Evolutionary conservation across 192 early-diverging fungal species (phyloP).

Genomic region (Obelidium mucronatum): DNA sequence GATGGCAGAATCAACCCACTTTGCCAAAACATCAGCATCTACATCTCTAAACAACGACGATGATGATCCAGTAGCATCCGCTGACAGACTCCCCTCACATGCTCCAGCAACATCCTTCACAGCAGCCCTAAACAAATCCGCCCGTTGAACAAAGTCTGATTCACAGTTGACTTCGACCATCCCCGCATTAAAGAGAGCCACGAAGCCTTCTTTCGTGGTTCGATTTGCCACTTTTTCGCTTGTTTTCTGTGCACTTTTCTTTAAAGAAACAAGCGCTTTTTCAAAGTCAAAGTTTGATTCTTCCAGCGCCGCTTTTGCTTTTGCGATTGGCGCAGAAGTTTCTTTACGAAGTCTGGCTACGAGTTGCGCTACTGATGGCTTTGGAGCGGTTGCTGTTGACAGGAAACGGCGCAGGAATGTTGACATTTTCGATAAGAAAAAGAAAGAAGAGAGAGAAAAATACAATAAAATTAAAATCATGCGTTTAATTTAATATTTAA

Average conservation of each 20-base stretch:
- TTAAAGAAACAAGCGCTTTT: constrained; percentile 82
- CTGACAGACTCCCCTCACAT: not conserved
- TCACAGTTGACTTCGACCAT: constrained; percentile 84
- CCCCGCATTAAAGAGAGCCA: not conserved
- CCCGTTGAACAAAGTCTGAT: constrained; percentile 88
- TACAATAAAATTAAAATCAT: too few relatives aligned
- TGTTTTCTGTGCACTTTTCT: constrained; percentile 70
- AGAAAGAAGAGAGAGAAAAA: not conserved
- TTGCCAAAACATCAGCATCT: not conserved
- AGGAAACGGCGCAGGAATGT: not conserved
- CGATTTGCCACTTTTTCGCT: constrained; percentile 74
- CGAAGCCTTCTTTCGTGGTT: constrained; percentile 32
- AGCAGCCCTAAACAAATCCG: constrained; percentile 50
- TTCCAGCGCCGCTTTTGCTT: not conserved
- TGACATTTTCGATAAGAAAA: not conserved
- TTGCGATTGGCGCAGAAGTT: constrained; percentile 52
- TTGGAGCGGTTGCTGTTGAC: not conserved
- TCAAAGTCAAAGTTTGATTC: constrained; percentile 70
- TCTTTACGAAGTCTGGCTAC: constrained; percentile 80
- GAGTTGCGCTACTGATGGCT: constrained; percentile 29
- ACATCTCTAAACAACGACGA: not conserved
- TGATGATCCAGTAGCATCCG: not conserved
- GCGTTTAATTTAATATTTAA: too few relatives aligned
- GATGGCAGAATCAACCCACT: not conserved
- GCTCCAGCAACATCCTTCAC: constrained; percentile 27